Conservation (phyloP, 2,329 filamentous ascomycete species). For the Cercospora sp. region DNA sequence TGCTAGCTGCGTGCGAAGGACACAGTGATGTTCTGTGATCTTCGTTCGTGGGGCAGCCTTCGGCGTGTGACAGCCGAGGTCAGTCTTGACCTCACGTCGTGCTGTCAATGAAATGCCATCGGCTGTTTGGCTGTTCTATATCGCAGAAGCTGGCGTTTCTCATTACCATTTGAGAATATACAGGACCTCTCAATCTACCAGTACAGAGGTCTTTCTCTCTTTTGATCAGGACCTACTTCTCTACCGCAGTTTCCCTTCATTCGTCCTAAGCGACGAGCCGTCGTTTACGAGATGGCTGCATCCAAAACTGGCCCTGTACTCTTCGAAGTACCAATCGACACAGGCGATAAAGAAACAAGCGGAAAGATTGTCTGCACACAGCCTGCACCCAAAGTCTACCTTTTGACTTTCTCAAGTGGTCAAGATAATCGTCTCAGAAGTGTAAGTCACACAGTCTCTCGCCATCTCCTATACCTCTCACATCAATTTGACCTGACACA, state of each 20-base stretch:
- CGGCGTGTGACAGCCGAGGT: constrained; percentile 1
- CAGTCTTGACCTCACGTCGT: constrained; percentile 4
- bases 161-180: too few relatives aligned
- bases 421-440: constrained; percentile 76
- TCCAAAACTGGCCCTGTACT: constrained; percentile 14
- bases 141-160: too few relatives aligned
- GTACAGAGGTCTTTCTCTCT: too few relatives aligned
- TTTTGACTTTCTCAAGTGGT: constrained; percentile 69
- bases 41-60: neutral
- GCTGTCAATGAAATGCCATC: neutral
- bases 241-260: neutral
- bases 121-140: too few relatives aligned
- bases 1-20: neutral
- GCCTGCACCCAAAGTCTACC: constrained; percentile 63
- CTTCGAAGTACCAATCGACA: constrained; percentile 36
- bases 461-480: neutral
- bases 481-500: neutral
- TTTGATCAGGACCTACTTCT: too few relatives aligned
- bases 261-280: neutral
- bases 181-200: too few relatives aligned
- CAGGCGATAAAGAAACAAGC: constrained; percentile 17
- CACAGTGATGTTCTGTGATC: neutral
- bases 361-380: constrained; percentile 58
- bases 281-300: neutral
- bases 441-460: constrained; percentile 23